A percentile compares a stretch with the other conserved stretches of the same genome.
Evolutionary conservation across 192 early-diverging fungal genomes (phyloP).

Genomic region (Spizellomyces punctatus): DNA sequence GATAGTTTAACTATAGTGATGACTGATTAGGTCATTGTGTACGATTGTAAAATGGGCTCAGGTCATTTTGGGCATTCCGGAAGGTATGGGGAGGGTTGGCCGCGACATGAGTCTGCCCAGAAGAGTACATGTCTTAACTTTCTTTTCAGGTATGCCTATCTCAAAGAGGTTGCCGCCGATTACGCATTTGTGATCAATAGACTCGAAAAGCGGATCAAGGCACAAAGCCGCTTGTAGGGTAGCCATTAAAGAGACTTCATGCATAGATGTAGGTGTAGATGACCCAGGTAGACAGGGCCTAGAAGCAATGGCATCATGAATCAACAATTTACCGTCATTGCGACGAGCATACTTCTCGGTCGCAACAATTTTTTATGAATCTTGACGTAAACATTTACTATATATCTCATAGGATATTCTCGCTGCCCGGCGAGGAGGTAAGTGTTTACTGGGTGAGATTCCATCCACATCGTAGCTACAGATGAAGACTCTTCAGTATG

Average conservation of each 20-base stretch:
- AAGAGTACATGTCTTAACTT: too few species aligned
- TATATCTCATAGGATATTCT: conserved; percentile 70
- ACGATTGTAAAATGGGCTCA: conserved; percentile 55
- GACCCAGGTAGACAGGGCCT: too few species aligned
- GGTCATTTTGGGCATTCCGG: conserved; percentile 48
- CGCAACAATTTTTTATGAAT: too few species aligned
- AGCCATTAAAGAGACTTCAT: too few species aligned
- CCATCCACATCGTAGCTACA: conserved; percentile 61
- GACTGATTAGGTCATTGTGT: conserved; percentile 21
- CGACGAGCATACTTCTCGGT: too few species aligned
- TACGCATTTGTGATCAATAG: conserved; percentile 46
- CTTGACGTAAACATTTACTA: conserved; percentile 46
- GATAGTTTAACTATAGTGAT: too few species aligned
- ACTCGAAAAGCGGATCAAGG: conserved; percentile 11
- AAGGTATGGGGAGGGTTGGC: conserved; percentile 1
- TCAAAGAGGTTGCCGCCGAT: conserved; percentile 46
- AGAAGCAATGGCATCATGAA: too few species aligned
- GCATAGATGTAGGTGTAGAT: too few species aligned
- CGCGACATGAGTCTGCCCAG: too few species aligned
- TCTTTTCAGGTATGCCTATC: conserved; percentile 34
- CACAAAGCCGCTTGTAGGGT: neutral
- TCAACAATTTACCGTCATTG: too few species aligned
- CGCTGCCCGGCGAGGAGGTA: conserved; percentile 53
- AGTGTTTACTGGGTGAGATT: conserved; percentile 62
- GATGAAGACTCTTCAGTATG: neutral